A percentile compares a stretch with the other conserved stretches of the same genome.
Evolutionary conservation across 2,329 filamentous ascomycete genomes (phyloP).

Genomic region (Spiromastix sp.): DNA sequence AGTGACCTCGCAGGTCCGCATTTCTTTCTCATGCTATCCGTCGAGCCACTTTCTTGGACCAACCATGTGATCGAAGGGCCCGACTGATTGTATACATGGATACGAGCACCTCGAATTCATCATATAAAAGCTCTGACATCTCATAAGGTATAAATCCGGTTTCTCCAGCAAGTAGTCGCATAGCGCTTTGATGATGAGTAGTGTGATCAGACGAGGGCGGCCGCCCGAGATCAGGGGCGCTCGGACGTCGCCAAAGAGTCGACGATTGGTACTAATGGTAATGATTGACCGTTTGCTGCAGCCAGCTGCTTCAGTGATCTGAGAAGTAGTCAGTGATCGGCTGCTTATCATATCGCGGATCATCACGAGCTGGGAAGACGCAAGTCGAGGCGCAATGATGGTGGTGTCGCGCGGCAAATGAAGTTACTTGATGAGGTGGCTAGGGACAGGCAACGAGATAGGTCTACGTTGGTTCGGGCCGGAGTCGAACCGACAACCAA

Average conservation of each 20-base stretch:
- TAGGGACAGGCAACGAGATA: too few relatives aligned
- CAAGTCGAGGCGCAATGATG: background rate
- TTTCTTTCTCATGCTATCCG: too few relatives aligned
- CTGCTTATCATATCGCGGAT: constrained; percentile 11
- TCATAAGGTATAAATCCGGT: constrained; percentile 12
- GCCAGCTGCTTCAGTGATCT: constrained; percentile 11
- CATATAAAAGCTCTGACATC: constrained; percentile 14
- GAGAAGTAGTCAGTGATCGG: constrained; percentile 10
- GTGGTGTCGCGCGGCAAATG: background rate
- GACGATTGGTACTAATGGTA: constrained; percentile 7
- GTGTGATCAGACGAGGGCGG: constrained; percentile 15
- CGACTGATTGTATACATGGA: constrained; percentile 19
- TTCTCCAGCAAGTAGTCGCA: constrained; percentile 16
- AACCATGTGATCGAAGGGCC: constrained; percentile 25
- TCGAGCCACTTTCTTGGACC: constrained; percentile 24
- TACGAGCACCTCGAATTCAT: constrained; percentile 20
- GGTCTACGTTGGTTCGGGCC: too few relatives aligned
- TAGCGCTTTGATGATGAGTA: constrained; percentile 15
- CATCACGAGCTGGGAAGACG: constrained; percentile 9
- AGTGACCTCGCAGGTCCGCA: too few relatives aligned
- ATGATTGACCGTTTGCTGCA: constrained; percentile 12
- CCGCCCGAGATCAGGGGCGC: constrained; percentile 14
- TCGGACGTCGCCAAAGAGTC: constrained; percentile 9
- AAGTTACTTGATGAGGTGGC: background rate
- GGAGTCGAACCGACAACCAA: too few relatives aligned